phyloP scores from a whole-genome alignment of 2,329 filamentous ascomycete genomes.

The Hypomyces perniciosus region DNA sequence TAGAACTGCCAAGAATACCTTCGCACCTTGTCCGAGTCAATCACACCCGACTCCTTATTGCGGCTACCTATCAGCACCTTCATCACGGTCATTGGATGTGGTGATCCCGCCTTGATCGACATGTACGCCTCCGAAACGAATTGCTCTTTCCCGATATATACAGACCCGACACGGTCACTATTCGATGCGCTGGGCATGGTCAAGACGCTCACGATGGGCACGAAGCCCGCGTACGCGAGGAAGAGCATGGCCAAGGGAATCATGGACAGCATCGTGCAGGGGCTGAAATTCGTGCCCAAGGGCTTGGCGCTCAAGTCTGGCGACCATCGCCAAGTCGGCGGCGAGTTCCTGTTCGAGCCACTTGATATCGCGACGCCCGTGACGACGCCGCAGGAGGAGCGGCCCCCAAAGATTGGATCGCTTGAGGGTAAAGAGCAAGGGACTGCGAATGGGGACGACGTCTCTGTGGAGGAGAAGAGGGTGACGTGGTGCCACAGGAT shows the following conservation, averaged over 20 bases:
- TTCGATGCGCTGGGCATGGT: slow-evolving; percentile 65
- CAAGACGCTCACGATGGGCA: slow-evolving; percentile 54
- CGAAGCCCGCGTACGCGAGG: slow-evolving; percentile 58
- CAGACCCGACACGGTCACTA: slow-evolving; percentile 62
- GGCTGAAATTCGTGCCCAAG: slow-evolving; percentile 49
- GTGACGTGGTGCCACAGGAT: slow-evolving; percentile 80
- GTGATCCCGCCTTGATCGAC: slow-evolving; percentile 60
- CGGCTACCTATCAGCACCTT: slow-evolving; percentile 51
- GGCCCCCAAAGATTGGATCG: slow-evolving; percentile 17
- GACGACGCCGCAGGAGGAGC: slow-evolving; percentile 36
- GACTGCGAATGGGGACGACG: slow-evolving; percentile 20
- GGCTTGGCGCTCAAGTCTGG: slow-evolving; percentile 59
- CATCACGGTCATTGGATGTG: slow-evolving; percentile 67
- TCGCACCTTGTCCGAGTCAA: slow-evolving; percentile 51
- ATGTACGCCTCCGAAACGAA: slow-evolving; percentile 56
- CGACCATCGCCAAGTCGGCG: slow-evolving; percentile 63
- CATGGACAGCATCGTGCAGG: slow-evolving; percentile 51
- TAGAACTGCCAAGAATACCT: slow-evolving; percentile 75
- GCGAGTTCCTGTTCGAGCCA: slow-evolving; percentile 72
- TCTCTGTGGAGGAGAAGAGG: slow-evolving; percentile 46
- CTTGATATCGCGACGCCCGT: slow-evolving; percentile 38
- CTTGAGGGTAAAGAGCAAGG: slow-evolving; percentile 16
- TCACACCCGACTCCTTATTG: slow-evolving; percentile 47
- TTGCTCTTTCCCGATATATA: slow-evolving; percentile 70
- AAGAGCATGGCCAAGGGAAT: slow-evolving; percentile 47